Base-by-base conservation (phyloP, 148 eudicot species). In the Vaccinium darrowii region DNA sequence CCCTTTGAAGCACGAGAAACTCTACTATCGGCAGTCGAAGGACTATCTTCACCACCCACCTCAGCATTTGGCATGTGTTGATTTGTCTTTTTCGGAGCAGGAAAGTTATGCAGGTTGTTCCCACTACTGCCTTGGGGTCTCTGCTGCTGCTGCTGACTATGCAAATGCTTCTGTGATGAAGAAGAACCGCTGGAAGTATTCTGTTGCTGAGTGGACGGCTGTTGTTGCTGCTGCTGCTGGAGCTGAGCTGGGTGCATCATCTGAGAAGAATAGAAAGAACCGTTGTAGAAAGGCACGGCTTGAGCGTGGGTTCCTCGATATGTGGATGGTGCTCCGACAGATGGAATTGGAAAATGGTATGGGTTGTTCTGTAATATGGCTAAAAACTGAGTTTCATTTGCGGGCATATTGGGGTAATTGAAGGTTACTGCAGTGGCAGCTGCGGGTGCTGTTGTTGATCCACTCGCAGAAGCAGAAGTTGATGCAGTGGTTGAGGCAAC, bases 211-310 rank as follows among this genome's bases (percentile, higher is more conserved):
- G 90, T 88, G 76, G 85, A 74, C 81, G 86, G 67, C 27, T 63
- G 93, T 85, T 90, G 93, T 51, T 85, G 57, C 79, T 89, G 92
- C 85, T 87, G 87, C 5, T 90, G 94, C 87, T 91, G 98, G 65
- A 96, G 78, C 88, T 93, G 99, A 8, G 96, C 90, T 16, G 97
- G 98, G 85, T 95, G 99, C 53, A 95, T 88, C 93, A 95, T 92
- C 75, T 91, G 99, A 15, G 98, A 92, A 5, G 99, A 84, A 88
- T 94, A 97, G 90, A 92, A 97, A 36, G 98, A 89, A 57, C 98
- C 94, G 54, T 92, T 95, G 88, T 91, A 94, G 87, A 91, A 83
- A 30, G 98, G 94, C 93, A 95, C 88, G 13, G 95, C 87, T 81
- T 93, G 98, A 79, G 93, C 90, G 80, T 94, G 98, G 18, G 89